Evolutionary conservation across 2,329 filamentous ascomycete genomes (phyloP).

Genomic region (Cercospora sp.): DNA sequence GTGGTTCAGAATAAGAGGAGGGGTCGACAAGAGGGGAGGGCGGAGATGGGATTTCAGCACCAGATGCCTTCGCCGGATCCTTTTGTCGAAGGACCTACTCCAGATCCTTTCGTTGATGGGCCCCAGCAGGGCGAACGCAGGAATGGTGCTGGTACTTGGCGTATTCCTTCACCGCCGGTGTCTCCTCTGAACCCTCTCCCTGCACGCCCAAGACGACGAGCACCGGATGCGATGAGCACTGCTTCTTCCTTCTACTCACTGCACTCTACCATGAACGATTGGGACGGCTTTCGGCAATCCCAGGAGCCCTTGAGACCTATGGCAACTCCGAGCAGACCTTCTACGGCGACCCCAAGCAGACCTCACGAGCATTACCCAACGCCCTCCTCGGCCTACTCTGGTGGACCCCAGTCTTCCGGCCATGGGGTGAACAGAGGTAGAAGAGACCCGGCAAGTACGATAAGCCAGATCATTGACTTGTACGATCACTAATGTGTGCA

Average conservation of each 20-base stretch:
- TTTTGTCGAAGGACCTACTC: neutral
- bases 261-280: neutral
- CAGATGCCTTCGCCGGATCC: neutral
- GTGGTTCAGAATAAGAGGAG: neutral
- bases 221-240: neutral
- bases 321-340: neutral
- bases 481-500: neutral
- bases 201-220: neutral
- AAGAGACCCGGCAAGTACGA: neutral
- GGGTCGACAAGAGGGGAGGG: neutral
- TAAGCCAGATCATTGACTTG: slow-evolving; percentile 15
- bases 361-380: neutral
- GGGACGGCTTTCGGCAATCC: neutral
- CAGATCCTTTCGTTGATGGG: slow-evolving; percentile 3
- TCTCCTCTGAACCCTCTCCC: neutral
- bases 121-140: neutral
- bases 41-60: neutral
- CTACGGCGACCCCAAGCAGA: neutral
- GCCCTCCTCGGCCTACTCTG: slow-evolving; percentile 8
- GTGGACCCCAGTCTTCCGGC: neutral
- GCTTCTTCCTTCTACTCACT: slow-evolving; percentile 4
- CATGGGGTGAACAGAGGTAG: neutral
- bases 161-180: neutral
- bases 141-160: neutral
- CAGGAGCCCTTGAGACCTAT: neutral